Evolutionary conservation across 345 rosid genomes (phyloP).

Genomic region (Jatropha curcas): DNA sequence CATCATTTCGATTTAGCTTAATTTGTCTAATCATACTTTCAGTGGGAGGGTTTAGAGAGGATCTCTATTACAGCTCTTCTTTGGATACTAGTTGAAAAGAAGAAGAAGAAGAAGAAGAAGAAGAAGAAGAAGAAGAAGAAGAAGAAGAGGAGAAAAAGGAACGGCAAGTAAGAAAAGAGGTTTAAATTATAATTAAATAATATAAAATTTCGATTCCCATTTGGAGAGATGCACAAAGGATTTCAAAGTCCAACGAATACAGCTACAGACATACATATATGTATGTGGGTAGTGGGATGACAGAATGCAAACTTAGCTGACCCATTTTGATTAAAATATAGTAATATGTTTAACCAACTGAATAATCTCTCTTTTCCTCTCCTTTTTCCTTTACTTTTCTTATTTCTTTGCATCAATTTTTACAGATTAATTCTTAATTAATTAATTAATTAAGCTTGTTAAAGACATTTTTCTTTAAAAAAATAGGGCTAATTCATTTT

Average conservation of each 20-base stretch:
- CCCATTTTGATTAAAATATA: neutral
- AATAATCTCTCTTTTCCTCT: neutral
- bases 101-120: too few species aligned
- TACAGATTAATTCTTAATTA: neutral
- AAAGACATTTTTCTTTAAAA: too few species aligned
- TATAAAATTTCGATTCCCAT: neutral
- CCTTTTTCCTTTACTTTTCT: neutral
- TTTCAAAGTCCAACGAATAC: slow-evolving; percentile 7
- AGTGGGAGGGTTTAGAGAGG: neutral
- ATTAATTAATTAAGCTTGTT: too few species aligned
- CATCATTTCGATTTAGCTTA: too few species aligned
- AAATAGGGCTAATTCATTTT: too few species aligned
- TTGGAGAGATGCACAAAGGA: neutral
- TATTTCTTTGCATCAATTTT: neutral
- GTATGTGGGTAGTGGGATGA: neutral
- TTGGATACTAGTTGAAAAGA: too few species aligned
- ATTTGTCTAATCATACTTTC: too few species aligned
- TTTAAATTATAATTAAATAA: too few species aligned
- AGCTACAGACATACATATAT: too few species aligned
- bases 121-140: too few species aligned
- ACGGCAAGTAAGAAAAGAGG: neutral
- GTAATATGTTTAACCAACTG: neutral
- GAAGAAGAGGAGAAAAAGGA: neutral
- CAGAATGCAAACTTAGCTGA: neutral
- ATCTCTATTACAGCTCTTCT: neutral